phyloP scores from a whole-genome alignment of 2,329 filamentous ascomycete genomes.

The Emydomyces testavorans region DNA sequence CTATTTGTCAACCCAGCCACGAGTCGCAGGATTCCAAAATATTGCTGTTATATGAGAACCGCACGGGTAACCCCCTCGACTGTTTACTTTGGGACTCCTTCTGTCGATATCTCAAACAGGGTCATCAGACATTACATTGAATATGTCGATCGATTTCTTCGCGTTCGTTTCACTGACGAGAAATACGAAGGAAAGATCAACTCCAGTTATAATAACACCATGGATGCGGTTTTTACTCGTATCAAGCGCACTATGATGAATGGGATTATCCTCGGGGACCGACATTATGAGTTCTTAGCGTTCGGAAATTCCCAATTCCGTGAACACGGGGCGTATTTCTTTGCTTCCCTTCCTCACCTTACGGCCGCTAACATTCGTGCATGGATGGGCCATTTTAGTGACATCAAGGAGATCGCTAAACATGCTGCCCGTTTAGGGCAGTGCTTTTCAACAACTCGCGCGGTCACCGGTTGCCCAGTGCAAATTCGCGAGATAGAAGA shows the following conservation, averaged over 20 bases:
- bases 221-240: constrained; percentile 62
- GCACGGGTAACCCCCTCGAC: constrained; percentile 74
- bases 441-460: constrained; percentile 86
- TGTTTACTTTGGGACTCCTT: constrained; percentile 64
- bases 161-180: constrained; percentile 85
- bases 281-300: constrained; percentile 78
- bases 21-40: constrained; percentile 48
- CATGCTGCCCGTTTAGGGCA: constrained; percentile 82
- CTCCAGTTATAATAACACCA: constrained; percentile 43
- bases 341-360: constrained; percentile 56
- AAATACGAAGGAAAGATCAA: constrained; percentile 50
- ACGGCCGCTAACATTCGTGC: constrained; percentile 65
- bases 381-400: constrained; percentile 76
- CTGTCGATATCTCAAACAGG: constrained; percentile 76
- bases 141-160: constrained; percentile 67
- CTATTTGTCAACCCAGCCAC: constrained; percentile 36
- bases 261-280: constrained; percentile 71
- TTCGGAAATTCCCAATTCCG: constrained; percentile 93
- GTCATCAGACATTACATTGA: constrained; percentile 62
- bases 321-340: constrained; percentile 87
- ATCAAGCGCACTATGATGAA: constrained; percentile 60
- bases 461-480: constrained; percentile 53
- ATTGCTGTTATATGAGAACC: constrained; percentile 66
- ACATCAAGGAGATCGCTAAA: constrained; percentile 77
- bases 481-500: constrained; percentile 53